A percentile compares a stretch with the other conserved stretches of the same genome.
Conservation (phyloP, 2,329 filamentous ascomycete genomes). For the Verticillium tricorpus region DNA sequence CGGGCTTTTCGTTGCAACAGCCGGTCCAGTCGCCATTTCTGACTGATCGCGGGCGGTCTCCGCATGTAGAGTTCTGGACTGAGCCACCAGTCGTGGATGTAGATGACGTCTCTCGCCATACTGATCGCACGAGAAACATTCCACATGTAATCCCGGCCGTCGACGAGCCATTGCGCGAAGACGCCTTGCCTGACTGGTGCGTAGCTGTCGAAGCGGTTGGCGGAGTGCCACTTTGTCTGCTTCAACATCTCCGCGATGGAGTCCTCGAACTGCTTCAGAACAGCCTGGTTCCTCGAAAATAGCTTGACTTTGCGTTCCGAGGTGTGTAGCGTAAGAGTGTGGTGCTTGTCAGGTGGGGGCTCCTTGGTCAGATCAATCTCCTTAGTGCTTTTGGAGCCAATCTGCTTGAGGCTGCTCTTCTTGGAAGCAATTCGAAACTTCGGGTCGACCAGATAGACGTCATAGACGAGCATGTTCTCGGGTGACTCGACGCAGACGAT, state of each 20-base stretch:
- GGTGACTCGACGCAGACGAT: constrained; percentile 98
- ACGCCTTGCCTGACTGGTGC: constrained; percentile 82
- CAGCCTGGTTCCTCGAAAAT: constrained; percentile 83
- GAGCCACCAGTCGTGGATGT: constrained; percentile 99
- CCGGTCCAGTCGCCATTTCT: constrained; percentile 94
- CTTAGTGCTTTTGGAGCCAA: constrained; percentile 56
- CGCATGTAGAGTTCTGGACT: constrained; percentile 95
- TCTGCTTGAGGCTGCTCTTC: constrained; percentile 49
- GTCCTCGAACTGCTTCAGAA: constrained; percentile 87
- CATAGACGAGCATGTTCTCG: constrained; percentile 97
- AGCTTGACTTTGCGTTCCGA: constrained; percentile 90
- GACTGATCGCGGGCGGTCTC: constrained; percentile 88
- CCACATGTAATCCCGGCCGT: constrained; percentile 99
- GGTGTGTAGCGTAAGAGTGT: constrained; percentile 83
- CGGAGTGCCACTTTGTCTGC: constrained; percentile 76
- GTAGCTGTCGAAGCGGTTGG: constrained; percentile 88
- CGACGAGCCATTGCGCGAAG: constrained; percentile 93
- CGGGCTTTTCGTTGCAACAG: constrained; percentile 89
- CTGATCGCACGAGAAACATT: constrained; percentile 95
- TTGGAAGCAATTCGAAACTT: constrained; percentile 81
- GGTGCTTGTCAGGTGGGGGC: constrained; percentile 55
- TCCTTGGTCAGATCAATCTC: constrained; percentile 38
- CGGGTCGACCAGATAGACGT: constrained; percentile 93
- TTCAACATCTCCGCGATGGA: constrained; percentile 83
- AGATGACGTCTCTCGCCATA: constrained; percentile 96